Percentiles rank a stretch among this genome's conserved stretches.
These are phyloP conservation scores for Plasmodium malariae DNA, from an alignment of 169 alveolate species.

Conservation along the genomic window DNA sequence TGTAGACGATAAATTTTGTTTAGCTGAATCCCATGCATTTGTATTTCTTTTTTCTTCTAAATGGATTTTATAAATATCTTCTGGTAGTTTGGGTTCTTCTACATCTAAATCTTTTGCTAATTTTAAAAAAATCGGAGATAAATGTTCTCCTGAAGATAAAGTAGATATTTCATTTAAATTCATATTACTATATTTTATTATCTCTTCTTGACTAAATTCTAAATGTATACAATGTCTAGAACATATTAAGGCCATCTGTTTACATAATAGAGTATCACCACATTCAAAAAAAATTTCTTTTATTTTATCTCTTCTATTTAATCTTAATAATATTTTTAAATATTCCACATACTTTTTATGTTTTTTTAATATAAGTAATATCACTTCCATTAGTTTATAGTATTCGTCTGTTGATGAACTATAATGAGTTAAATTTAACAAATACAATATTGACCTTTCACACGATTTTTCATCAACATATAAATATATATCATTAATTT, in stretches of 20 bases:
- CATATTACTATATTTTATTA: constrained; percentile 43
- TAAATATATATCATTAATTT: constrained; percentile 80
- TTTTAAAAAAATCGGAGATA: constrained; percentile 88
- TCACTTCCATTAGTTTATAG: constrained; percentile 65
- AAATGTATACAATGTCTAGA: constrained; percentile 70
- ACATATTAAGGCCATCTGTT: constrained; percentile 71
- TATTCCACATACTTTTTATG: constrained; percentile 61
- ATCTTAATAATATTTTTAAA: constrained; percentile 45
- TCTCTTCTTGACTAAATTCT: constrained; percentile 77
- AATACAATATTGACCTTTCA: constrained; percentile 28
- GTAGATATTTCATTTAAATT: constrained; percentile 78
- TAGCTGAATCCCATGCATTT: constrained; percentile 92
- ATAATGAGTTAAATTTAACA: constrained; percentile 18
- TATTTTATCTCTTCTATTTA: constrained; percentile 54
- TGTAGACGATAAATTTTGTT: constrained; percentile 96
- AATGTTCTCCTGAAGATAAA: constrained; percentile 91
- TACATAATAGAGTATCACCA: constrained; percentile 34
- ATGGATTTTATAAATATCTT: constrained; percentile 93
- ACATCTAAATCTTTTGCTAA: constrained; percentile 96
- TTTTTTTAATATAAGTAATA: constrained; percentile 49
- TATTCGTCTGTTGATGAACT: constrained; percentile 68
- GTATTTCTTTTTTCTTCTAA: constrained; percentile 89
- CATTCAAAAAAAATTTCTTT: constrained; percentile 62
- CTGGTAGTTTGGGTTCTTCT: constrained; percentile 97
- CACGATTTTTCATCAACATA: constrained; percentile 81